Base-by-base conservation (phyloP, 805 yeast species). In the Sugiyamaella qingdaonensis region DNA sequence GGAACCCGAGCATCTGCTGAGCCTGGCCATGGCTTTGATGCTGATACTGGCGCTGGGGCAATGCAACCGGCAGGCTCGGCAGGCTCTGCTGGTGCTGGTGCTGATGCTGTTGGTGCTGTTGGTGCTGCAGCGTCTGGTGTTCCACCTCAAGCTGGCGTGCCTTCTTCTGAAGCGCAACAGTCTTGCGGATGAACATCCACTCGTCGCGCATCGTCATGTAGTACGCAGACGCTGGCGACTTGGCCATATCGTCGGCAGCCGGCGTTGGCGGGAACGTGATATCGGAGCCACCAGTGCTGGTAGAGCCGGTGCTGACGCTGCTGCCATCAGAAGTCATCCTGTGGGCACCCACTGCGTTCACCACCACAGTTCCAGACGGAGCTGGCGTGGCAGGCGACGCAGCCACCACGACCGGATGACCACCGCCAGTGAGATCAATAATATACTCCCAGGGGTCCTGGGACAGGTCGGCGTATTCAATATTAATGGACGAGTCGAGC, bases 181-280 rank as follows among this genome's bases (percentile, higher is more conserved):
- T 49, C 14, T 31, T 18, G n/a, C 51, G 49, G 45, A 51, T 43
- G 50, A 37, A 35, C 34, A 46, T 8, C 53, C 56, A 47, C 34
- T 51, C 48, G 21, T 53, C 46, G 13, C 49, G 21, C 18, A 32
- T 44, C 18, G 50, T 31, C 56, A 51, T 35, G 50, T 41, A 48
- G 34, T 47, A 39, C 13, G 44, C 49, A 4, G 46, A 13, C 27
- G 39, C 19, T 21, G 33, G 46, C n/a, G 46, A 34, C 10, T 16
- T 13, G 14, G 36, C 34, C n/a, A 18, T 10, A 4, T 14, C 35
- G 10, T 8, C 36, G 13, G 31, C 36, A 13, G 37, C 48, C 33
- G 32, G 14, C 21, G 34, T 21, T 9, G 46, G 14, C 11, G 46
- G 46, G 19, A 42, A 19, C 21, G 21, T 4, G 2, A 18, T 32